These are phyloP conservation scores for Penicillium atrosanguineum DNA, from an alignment of 495 filamentous ascomycete species.

Conservation along the genomic window DNA sequence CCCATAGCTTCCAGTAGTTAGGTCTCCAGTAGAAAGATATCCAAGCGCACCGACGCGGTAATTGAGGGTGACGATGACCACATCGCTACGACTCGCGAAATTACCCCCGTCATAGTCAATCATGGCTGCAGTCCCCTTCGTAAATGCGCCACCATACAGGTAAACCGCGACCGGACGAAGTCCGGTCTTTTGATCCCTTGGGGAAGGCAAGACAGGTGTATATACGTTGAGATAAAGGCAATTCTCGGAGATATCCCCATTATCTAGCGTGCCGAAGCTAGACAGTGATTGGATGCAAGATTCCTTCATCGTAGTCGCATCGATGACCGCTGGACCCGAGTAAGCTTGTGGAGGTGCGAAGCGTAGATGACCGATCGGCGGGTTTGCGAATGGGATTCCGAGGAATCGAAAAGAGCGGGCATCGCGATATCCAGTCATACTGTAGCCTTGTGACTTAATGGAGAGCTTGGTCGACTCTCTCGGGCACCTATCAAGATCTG, in stretches of 20 bases:
- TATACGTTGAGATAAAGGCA: too few relatives aligned
- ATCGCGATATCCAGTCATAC: conserved; percentile 46
- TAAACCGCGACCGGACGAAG: conserved; percentile 1
- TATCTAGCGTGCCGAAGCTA: conserved; percentile 3
- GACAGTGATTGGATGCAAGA: too few relatives aligned
- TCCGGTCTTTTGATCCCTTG: too few relatives aligned
- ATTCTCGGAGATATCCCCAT: conserved; percentile 11
- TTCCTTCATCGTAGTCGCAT: conserved; percentile 29
- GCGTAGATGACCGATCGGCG: conserved; percentile 34
- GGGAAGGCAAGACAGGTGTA: too few relatives aligned
- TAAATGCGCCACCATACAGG: conserved; percentile 48
- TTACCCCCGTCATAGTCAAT: conserved; percentile 42
- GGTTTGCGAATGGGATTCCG: conserved; percentile 49
- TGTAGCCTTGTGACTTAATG: conserved; percentile 24
- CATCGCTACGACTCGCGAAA: conserved; percentile 45
- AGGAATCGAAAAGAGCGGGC: conserved; percentile 53
- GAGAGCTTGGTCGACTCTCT: conserved; percentile 31
- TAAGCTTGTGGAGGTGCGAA: conserved; percentile 44
- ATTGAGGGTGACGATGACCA: conserved; percentile 50
- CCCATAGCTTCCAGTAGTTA: too few relatives aligned
- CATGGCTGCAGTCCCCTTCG: conserved; percentile 35
- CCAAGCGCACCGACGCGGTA: conserved; percentile 44
- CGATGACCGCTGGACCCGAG: conserved; percentile 36
- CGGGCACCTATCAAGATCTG: conserved; percentile 15
- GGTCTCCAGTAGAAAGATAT: conserved; percentile 27